Evolutionary conservation across 441 rosid genomes (phyloP), one percentile per base, ranked within the genome.

Genomic region (Flueggea neowawraea): DNA sequence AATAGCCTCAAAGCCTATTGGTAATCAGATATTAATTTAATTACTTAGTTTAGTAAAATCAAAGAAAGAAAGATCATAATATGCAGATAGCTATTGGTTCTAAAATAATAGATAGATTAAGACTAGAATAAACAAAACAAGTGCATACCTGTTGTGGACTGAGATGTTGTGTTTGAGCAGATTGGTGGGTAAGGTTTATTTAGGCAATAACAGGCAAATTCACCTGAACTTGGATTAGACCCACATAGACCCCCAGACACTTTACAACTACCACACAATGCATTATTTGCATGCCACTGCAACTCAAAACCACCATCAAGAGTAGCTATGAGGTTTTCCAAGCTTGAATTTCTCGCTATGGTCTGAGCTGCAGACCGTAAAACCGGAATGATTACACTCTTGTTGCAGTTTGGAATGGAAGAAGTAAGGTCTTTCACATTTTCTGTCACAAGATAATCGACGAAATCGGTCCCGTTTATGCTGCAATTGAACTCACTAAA

Each of bases 271-370:
- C 14, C 17, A 60, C 88, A 80, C 6, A 2, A 2, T 0, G 31
- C 2, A 49, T 62, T 28, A 1, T 62, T 55, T 28, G 36, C 67
- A 55, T 11, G 9, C 80, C 79, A 65, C 54, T 13, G 8, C 62
- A 85, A 36, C 63, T 61, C 77, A 31, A 88, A 84, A 16, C 88
- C 87, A 0, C 39, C 52, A 1, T 13, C 31, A n/a, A 83, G 54
- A 16, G 74, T 75, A 5, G 5, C 32, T 11, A 41, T 0, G 36
- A 84, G 54, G 57, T 63, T 43, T 0, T 31, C 64, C 15, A 0
- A 0, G 28, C 39, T 16, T 8, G 50, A 14, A 47, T 47, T 14
- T 10, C 14, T 47, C 9, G 12, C 12, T 14, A 78, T 4, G 0
- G 45, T 3, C 31, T 0, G 0, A 16, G 78, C 0, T 1, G 66